Conservation (phyloP, 1,139 yeast species). For the Starmera stellimalicola region DNA sequence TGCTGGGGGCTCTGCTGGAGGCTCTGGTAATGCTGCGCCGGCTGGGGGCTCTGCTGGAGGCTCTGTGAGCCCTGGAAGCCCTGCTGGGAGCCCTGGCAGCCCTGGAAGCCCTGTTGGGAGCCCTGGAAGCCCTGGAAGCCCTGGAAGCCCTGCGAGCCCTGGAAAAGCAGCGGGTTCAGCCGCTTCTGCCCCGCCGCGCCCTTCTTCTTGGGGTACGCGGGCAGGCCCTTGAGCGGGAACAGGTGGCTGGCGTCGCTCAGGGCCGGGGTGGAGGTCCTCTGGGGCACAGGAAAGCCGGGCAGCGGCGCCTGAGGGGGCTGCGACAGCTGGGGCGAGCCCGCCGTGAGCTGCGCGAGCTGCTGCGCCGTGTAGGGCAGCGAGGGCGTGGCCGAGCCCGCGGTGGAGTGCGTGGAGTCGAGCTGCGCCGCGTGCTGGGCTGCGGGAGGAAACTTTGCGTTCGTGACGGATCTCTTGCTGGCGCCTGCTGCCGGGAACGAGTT, state of each 20-base stretch:
- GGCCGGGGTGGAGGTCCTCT: constrained; percentile 5
- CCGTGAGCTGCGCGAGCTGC: neutral
- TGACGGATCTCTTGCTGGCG: constrained; percentile 17
- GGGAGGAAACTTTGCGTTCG: constrained; percentile 6
- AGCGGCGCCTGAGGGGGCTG: constrained; percentile 6
- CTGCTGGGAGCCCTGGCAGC: too few species aligned
- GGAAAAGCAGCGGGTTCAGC: too few species aligned
- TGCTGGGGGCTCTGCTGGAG: constrained; percentile 8
- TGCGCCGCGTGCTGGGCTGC: constrained; percentile 1
- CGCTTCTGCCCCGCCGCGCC: too few species aligned
- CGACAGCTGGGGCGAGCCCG: constrained; percentile 4
- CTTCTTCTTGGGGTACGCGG: too few species aligned
- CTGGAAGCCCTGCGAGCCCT: too few species aligned
- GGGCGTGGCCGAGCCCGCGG: constrained; percentile 12
- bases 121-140: too few species aligned
- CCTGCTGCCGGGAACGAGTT: constrained; percentile 18
- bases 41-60: neutral
- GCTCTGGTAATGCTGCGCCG: constrained; percentile 5
- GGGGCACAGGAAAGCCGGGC: constrained; percentile 3
- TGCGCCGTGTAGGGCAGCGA: constrained; percentile 6
- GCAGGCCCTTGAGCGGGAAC: too few species aligned
- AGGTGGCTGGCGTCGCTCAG: too few species aligned
- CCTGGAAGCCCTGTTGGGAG: too few species aligned
- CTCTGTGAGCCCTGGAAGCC: constrained; percentile 4
- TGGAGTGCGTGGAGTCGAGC: constrained; percentile 9